Evolutionary conservation across 192 early-diverging fungal genomes (phyloP), one percentile per base, ranked within the genome.

Genomic region (Paraglomus brasilianum): DNA sequence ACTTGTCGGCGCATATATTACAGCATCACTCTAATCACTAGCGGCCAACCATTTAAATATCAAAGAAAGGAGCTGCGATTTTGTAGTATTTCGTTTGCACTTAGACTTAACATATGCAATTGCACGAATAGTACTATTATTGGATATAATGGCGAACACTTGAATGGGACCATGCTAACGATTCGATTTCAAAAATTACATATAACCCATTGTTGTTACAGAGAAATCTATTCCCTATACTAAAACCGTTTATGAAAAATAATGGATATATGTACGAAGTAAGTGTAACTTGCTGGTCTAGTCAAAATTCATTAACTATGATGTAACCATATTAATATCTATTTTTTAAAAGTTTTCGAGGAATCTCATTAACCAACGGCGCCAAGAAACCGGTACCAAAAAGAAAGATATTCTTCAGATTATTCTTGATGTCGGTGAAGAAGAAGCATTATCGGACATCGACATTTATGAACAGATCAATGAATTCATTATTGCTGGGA

Each of bases 391-490:
- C 13, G 14, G 38, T 36, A 14, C 11, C 0, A 9, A 50, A 48
- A 65, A 56, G 17, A 58, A 77, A 30, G 78, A 80, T 46, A 74
- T 80, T 53, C 47, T 80, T 10, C 76, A 78, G 65, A 70, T 75
- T 11, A 36, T 80, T 17, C 51, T 80, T 5, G 70, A 80, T 40
- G 55, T 70, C 1, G 53, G 63, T 21, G 58, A 55, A 5, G 41
- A 52, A 11, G 70, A 72, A 43, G 56, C 67, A 10, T 43, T 80
- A n/a, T 57, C 52, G 1, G 59, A 56, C 13, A 43, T 72, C 36
- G 73, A 63, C 30, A 73, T 80, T 41, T 56, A 70, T 19, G 14
- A 48, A 15, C 72, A 77, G 48, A 61, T 42, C 13, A 38, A 19
- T 17, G 63, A 65, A 65, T 65, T 65, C 17, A 17, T 65, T 13